Evolutionary conservation across 805 yeast species (phyloP), one percentile per base, ranked within the genome.

Genomic region (Peterozyma toletana): DNA sequence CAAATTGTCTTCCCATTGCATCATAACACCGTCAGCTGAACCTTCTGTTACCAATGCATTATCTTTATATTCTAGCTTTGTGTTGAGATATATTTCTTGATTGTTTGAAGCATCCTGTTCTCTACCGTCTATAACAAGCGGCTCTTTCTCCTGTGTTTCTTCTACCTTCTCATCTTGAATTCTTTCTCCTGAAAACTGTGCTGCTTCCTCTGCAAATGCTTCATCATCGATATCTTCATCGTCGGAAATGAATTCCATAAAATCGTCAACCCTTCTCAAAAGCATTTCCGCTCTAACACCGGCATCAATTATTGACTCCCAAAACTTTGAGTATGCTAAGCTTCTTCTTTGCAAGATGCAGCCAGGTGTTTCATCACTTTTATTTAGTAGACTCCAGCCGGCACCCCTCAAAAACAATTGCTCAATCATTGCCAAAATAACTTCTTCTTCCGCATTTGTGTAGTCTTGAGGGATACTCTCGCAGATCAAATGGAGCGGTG

Each of bases 251-350:
- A 84, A 77, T 56, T 83, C 90, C 50, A 83, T 66, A 30, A 61
- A 64, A 46, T 80, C 89, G 45, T 74, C 70, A 37, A 89, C 73
- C 54, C 82, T 83, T 48, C 96, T 70, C 48, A 91, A 67, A 16
- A 90, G 64, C 34, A 90, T 68, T 59, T 90, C 97, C 0, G 96
- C 93, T 47, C 96, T 71, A 1, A 87, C 91, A 37, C 98, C 98
- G 1, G 96, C 96, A 47, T 78, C 82, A 1, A 90, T 86, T 34
- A 85, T 64, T 18, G 64, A 63, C 5, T 67, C 58, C 58, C 77
- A 75, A n/a, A 69, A 63, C 3, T 55, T 52, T 1, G 68, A 50
- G 1, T 55, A 62, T 53, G 53, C 59, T 53, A 67, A 60, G 48
- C 2, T 72, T 40, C 84, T 66, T 39, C 78, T 74, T 33, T 72